Conservation (phyloP, 352 stramenopile genomes). For the Globisporangium polare region DNA sequence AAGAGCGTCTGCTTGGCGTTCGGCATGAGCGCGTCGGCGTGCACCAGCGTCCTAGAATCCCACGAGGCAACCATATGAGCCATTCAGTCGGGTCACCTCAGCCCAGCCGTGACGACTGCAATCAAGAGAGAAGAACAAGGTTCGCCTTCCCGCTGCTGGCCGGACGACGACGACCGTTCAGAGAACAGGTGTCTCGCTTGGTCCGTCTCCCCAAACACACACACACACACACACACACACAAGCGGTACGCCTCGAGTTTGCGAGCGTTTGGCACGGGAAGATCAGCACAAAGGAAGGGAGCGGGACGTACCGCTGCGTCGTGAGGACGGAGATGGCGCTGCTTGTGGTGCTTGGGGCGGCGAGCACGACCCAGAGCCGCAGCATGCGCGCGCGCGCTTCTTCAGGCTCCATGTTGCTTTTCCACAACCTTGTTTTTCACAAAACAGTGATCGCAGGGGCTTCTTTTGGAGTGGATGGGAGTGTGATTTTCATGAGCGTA, state of each 20-base stretch:
- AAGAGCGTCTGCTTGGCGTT: slow-evolving; percentile 75
- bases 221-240: neutral
- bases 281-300: neutral
- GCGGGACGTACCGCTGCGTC: slow-evolving; percentile 36
- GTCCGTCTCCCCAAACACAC: neutral
- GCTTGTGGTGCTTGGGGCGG: slow-evolving; percentile 1
- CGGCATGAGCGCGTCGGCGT: slow-evolving; percentile 28
- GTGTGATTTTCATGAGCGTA: too few species aligned
- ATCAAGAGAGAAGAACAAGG: too few species aligned
- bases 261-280: neutral
- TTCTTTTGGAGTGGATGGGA: too few species aligned
- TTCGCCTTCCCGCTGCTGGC: neutral
- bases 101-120: neutral
- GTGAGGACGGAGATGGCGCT: slow-evolving; percentile 40
- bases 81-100: neutral
- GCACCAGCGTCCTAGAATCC: slow-evolving; percentile 39
- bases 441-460: too few species aligned
- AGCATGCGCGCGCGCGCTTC: slow-evolving; percentile 53
- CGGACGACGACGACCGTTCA: neutral
- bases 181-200: slow-evolving; percentile 1
- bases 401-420: slow-evolving; percentile 29
- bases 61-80: neutral
- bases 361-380: slow-evolving; percentile 41
- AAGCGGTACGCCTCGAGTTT: too few species aligned
- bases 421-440: too few species aligned